Evolutionary conservation across 768 basidiomycete species (phyloP).

Genomic region (Boletus barrowsii): DNA sequence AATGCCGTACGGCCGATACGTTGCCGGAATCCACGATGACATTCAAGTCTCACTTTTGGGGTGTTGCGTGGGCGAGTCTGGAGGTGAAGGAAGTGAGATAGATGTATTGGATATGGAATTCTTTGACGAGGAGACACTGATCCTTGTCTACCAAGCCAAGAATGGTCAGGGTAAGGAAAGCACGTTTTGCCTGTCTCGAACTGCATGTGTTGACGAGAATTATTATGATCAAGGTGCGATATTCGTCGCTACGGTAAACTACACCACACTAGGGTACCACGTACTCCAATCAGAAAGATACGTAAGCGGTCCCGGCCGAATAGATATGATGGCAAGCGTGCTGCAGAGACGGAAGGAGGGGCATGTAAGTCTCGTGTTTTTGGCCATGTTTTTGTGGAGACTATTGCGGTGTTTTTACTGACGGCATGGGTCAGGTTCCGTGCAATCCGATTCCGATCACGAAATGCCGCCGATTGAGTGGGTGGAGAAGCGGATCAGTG

Average conservation of each 20-base stretch:
- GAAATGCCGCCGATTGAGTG: constrained; percentile 53
- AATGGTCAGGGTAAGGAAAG: constrained; percentile 45
- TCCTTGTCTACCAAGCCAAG: constrained; percentile 59
- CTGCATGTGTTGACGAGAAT: constrained; percentile 32
- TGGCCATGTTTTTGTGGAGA: constrained; percentile 30
- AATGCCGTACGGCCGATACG: constrained; percentile 46
- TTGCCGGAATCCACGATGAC: constrained; percentile 36
- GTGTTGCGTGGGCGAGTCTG: constrained; percentile 39
- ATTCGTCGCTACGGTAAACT: constrained; percentile 62
- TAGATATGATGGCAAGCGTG: constrained; percentile 62
- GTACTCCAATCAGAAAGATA: constrained; percentile 44
- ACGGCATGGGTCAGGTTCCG: constrained; percentile 44
- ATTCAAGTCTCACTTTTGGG: constrained; percentile 51
- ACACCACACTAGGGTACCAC: constrained; percentile 60
- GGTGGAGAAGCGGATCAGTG: constrained; percentile 50
- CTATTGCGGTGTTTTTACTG: constrained; percentile 30
- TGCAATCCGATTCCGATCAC: constrained; percentile 50
- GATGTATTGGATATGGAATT: constrained; percentile 68
- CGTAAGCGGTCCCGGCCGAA: constrained; percentile 55
- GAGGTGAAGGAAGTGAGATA: constrained; percentile 35
- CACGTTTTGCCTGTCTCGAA: constrained; percentile 16
- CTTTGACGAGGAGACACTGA: constrained; percentile 71
- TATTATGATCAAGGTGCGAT: constrained; percentile 42
- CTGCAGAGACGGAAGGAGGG: constrained; percentile 57
- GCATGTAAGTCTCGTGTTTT: constrained; percentile 52